These are phyloP conservation scores for Tuber borchii DNA, from an alignment of 495 filamentous ascomycete genomes.

Conservation along the genomic window DNA sequence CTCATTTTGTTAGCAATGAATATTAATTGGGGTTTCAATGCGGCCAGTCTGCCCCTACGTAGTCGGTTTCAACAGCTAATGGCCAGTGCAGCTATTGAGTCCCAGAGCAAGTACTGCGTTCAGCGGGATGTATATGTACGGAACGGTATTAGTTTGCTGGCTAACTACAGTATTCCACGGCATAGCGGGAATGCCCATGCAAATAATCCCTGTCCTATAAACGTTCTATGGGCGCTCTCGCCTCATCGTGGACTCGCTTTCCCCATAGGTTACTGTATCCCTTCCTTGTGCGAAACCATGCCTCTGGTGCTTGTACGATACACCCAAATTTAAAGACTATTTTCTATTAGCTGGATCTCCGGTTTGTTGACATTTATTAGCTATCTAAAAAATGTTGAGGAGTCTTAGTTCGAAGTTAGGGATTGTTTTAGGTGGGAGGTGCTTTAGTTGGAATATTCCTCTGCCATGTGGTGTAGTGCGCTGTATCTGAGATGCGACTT, in stretches of 20 bases:
- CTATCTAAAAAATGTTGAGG: neutral
- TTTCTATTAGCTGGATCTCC: neutral
- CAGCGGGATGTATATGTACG: no score
- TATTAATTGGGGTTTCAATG: neutral
- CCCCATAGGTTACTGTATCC: no score
- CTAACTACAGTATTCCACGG: no score
- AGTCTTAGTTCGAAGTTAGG: neutral
- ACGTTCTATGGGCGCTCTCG: no score
- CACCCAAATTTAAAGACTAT: neutral
- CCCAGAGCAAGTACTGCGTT: no score
- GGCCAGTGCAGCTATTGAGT: neutral
- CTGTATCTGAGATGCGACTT: neutral
- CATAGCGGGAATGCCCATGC: no score
- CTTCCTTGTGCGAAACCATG: no score
- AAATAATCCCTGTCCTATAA: no score
- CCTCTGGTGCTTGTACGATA: no score
- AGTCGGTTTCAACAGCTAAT: neutral
- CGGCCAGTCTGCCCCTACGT: neutral
- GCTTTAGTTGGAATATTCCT: neutral
- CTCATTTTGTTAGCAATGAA: neutral
- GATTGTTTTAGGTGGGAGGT: neutral
- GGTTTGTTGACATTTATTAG: neutral
- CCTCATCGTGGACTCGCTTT: no score
- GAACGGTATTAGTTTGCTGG: no score
- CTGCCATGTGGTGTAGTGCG: neutral